These are phyloP conservation scores for Nicotiana knightiana DNA, from an alignment of 257 asterid species.

Conservation along the genomic window DNA sequence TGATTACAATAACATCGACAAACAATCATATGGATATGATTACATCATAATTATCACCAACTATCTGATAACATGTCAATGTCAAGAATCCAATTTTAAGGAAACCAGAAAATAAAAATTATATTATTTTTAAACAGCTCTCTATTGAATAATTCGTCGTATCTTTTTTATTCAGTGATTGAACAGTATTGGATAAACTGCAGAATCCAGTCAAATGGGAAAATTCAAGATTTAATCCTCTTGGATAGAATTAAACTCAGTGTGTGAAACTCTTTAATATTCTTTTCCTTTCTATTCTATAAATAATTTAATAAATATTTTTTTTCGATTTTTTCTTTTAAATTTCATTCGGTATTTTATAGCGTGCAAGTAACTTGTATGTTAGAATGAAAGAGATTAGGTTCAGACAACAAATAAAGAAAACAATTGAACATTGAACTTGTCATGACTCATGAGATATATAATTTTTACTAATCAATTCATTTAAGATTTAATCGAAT, in stretches of 20 bases:
- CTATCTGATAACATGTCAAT: background rate
- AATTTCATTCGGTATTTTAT: background rate
- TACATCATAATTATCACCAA: background rate
- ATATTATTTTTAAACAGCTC: background rate
- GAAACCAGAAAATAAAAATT: background rate
- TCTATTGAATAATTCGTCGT: background rate
- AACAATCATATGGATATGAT: background rate
- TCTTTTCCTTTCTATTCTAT: background rate
- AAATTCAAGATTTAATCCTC: background rate
- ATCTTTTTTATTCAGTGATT: background rate
- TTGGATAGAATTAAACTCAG: background rate
- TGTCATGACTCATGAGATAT: background rate
- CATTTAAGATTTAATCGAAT: background rate
- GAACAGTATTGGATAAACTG: background rate
- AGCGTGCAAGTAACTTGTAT: background rate
- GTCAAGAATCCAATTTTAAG: background rate
- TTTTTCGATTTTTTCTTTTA: background rate
- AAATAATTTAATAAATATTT: too few species aligned
- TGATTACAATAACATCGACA: background rate
- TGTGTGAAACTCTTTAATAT: background rate
- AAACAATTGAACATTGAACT: background rate
- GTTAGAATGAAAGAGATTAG: background rate
- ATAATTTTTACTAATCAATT: background rate
- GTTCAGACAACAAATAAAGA: background rate
- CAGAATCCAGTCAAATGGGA: background rate